Evolutionary conservation across 257 asterid genomes (phyloP).

Genomic region (Solanum pimpinellifolium): DNA sequence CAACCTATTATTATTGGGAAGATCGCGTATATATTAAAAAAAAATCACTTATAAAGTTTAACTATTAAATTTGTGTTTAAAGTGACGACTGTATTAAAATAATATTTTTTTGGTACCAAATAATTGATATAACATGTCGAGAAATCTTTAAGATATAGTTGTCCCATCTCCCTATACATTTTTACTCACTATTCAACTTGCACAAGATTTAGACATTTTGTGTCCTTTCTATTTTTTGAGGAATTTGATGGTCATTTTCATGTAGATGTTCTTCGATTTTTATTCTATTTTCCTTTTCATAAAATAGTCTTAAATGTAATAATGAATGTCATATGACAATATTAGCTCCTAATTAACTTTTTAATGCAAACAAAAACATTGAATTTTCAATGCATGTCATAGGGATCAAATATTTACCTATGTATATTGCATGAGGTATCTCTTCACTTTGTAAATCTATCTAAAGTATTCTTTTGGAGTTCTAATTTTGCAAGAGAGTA

Average conservation of each 20-base stretch:
- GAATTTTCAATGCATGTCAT: background rate
- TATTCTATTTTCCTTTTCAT: background rate
- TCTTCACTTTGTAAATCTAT: background rate
- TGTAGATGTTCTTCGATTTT: background rate
- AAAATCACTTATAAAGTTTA: rapidly evolving
- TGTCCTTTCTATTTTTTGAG: background rate
- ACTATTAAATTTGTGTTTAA: rapidly evolving
- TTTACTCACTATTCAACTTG: background rate
- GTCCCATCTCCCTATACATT: background rate
- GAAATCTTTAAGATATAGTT: background rate
- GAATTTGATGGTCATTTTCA: background rate
- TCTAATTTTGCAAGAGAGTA: background rate
- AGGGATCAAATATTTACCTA: background rate
- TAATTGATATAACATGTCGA: background rate
- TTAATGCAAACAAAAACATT: background rate
- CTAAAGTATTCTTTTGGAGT: background rate
- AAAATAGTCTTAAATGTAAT: background rate
- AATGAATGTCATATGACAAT: background rate
- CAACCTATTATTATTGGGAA: background rate
- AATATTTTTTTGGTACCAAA: background rate
- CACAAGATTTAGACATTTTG: background rate
- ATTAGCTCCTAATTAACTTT: background rate
- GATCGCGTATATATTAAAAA: background rate
- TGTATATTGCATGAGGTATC: no score
- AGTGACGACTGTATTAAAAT: rapidly evolving